Percentiles rank a stretch among this genome's conserved stretches.
These are phyloP conservation scores for Schizosaccharomyces versatilis DNA, from an alignment of 1,139 yeast genomes.

Conservation along the genomic window DNA sequence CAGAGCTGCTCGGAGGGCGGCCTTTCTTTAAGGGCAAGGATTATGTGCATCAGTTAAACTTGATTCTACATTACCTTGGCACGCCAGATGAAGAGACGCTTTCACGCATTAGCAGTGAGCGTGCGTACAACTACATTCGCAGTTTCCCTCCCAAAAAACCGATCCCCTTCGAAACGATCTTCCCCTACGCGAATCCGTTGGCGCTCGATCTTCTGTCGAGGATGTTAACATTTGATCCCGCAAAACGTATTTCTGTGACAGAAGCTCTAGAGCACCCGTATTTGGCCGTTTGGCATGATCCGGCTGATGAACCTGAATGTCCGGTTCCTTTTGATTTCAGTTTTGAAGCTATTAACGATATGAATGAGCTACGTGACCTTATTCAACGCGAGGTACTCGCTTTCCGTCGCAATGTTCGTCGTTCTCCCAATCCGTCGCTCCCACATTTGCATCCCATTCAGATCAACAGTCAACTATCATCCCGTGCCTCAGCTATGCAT, in stretches of 20 bases:
- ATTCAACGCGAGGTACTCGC: conserved; percentile 60
- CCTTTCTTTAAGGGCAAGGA: conserved; percentile 88
- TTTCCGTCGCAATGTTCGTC: conserved; percentile 53
- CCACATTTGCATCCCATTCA: conserved; percentile 15
- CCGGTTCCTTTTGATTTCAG: conserved; percentile 66
- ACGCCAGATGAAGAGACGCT: conserved; percentile 76
- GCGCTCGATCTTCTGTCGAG: conserved; percentile 64
- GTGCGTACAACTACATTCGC: conserved; percentile 76
- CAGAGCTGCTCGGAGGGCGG: conserved; percentile 76
- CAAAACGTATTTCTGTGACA: conserved; percentile 64
- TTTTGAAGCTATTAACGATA: conserved; percentile 70
- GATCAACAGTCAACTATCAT: no score
- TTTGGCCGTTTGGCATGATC: conserved; percentile 85
- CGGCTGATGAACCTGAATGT: conserved; percentile 80
- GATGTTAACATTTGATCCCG: conserved; percentile 77
- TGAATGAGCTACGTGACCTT: conserved; percentile 50
- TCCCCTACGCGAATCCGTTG: conserved; percentile 65
- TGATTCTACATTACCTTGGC: conserved; percentile 64
- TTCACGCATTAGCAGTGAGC: conserved; percentile 54
- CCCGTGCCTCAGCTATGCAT: no score
- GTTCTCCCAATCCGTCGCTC: conserved; percentile 39
- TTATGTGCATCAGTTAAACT: conserved; percentile 84
- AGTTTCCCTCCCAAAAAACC: conserved; percentile 67
- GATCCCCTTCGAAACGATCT: conserved; percentile 48
- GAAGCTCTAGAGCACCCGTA: conserved; percentile 82